Percentiles rank a stretch among this genome's conserved stretches.
Evolutionary conservation across 1,284 basidiomycete species (phyloP).

Genomic region (Thelephora terrestris): DNA sequence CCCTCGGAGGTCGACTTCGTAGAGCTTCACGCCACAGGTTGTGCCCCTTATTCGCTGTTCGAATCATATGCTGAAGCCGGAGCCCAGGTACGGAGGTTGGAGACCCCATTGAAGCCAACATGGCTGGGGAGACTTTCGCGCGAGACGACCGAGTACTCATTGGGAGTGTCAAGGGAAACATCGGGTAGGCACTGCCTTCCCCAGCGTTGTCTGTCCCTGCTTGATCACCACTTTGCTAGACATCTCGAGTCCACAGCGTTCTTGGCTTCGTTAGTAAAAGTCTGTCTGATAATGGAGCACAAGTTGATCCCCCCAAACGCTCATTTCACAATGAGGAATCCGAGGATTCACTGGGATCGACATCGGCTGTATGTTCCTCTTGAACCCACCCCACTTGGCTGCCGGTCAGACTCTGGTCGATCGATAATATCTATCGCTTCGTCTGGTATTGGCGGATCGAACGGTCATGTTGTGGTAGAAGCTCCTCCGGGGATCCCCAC

Average conservation of each 20-base stretch:
- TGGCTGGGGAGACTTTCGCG: slow-evolving; percentile 29
- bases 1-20: slow-evolving; percentile 35
- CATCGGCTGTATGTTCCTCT: slow-evolving; percentile 19
- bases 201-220: background rate
- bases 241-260: slow-evolving; percentile 34
- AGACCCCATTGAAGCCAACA: slow-evolving; percentile 41
- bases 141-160: slow-evolving; percentile 23
- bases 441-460: slow-evolving; percentile 35
- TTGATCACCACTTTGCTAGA: slow-evolving; percentile 13
- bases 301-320: slow-evolving; percentile 29
- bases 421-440: slow-evolving; percentile 30
- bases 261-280: slow-evolving; percentile 31
- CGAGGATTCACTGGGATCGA: slow-evolving; percentile 28
- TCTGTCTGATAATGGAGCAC: slow-evolving; percentile 27
- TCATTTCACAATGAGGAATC: slow-evolving; percentile 27
- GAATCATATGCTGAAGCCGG: slow-evolving; percentile 1
- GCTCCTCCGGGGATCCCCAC: slow-evolving; percentile 16
- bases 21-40: slow-evolving; percentile 40
- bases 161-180: slow-evolving; percentile 38
- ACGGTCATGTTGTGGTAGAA: slow-evolving; percentile 30
- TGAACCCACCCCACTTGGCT: slow-evolving; percentile 14
- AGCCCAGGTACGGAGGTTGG: slow-evolving; percentile 32
- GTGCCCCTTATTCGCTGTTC: background rate
- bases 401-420: slow-evolving; percentile 9
- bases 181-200: slow-evolving; percentile 23